Base-by-base conservation (phyloP, 352 stramenopile genomes). In the Achlya hypogyna region DNA sequence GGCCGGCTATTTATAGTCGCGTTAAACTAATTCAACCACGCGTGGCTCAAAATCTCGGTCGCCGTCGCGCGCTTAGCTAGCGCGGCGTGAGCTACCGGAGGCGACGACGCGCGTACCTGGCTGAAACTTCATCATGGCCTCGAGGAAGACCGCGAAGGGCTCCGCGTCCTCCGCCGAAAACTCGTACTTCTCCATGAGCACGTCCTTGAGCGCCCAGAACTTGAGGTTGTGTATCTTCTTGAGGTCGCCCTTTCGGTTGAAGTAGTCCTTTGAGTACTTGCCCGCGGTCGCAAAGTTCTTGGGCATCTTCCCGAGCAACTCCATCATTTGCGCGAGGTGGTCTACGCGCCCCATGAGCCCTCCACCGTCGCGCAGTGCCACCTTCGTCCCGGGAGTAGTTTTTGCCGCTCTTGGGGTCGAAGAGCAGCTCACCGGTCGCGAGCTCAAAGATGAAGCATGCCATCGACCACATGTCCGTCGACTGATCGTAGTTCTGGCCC, bases 391-490 rank as follows among this genome's bases (percentile, higher is more conserved):
- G 71, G 70, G 82, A 91, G 62, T 88, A 95, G 23, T 91, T 83
- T 38, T 78, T 84, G 0, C 82, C 84, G 51, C 75, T 89, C 75
- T 98, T 97, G 0, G 98, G 98, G 75, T 99, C 96, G 72, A 99
- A 99, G 22, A 99, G 78, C 18, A 99, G 79, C 70, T 99, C 98
- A n/a, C 98, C 98, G 1, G 98, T 99, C 29, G 99, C 75, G 20
- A 99, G 75, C 76, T 99, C 98, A 76, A 99, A 99, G 43, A 98
- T 81, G 56, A 99, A 98, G 74, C 97, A 99, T 43, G 93, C 96
- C 75, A 99, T 90, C 82, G 84, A 91, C 97, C 97, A 99, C 53
- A 99, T 98, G 75, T 99, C 97, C 5, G 97, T 96, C 29, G 96
- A 98, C 20, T 96, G 98, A 77, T 99, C 92, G 77, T 99, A 99